phyloP scores from a whole-genome alignment of 2,329 filamentous ascomycete species.

The Epicoccum nigrum region DNA sequence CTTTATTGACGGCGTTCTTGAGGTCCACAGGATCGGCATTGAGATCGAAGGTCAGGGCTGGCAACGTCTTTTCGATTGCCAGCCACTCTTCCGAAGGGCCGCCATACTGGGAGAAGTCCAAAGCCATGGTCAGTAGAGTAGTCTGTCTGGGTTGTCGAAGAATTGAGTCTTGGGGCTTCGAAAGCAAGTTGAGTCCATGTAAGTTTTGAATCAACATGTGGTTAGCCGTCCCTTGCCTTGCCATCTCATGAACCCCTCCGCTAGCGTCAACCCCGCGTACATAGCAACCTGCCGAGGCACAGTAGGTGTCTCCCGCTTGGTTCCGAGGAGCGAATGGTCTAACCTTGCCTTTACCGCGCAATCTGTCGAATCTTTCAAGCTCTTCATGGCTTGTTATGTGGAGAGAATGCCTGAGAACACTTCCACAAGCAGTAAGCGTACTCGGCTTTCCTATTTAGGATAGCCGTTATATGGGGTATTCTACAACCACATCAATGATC shows the following conservation, averaged over 20 bases:
- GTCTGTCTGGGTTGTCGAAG: not conserved
- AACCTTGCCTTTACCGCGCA: not conserved
- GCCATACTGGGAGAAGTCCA: conserved; percentile 39
- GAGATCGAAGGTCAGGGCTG: conserved; percentile 30
- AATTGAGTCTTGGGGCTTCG: too few relatives aligned
- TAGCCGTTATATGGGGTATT: not conserved
- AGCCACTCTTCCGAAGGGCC: conserved; percentile 44
- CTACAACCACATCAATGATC: not conserved
- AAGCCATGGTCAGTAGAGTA: conserved; percentile 9
- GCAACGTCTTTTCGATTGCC: conserved; percentile 37
- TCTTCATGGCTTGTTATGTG: not conserved
- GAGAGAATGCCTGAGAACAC: not conserved
- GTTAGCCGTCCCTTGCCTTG: not conserved
- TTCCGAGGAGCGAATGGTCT: not conserved
- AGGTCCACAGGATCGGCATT: conserved; percentile 23
- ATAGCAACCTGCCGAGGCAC: conserved; percentile 17
- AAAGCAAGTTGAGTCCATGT: too few relatives aligned
- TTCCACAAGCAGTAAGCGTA: not conserved
- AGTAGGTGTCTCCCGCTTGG: not conserved
- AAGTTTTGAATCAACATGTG: too few relatives aligned
- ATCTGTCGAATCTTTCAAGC: not conserved
- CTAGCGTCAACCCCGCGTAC: conserved; percentile 19
- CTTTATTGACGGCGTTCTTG: conserved; percentile 27
- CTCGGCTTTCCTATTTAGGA: conserved; percentile 8
- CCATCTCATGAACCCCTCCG: conserved; percentile 9